phyloP scores from a whole-genome alignment of 768 basidiomycete species.

The Tephrocybe sp. region DNA sequence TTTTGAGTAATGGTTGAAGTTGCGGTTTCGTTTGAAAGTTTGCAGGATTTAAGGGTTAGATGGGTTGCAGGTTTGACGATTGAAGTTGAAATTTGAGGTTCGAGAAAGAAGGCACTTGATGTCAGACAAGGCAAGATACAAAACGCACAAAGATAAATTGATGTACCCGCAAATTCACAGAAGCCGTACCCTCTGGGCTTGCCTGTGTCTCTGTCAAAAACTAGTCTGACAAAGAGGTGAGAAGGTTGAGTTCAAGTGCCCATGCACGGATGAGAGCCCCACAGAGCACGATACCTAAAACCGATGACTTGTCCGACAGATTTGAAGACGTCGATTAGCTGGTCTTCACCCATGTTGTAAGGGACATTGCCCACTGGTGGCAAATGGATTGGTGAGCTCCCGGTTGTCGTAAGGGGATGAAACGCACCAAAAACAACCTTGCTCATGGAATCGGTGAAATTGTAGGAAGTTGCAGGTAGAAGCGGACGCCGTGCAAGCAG shows the following conservation, averaged over 20 bases:
- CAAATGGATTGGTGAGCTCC: conserved; percentile 2
- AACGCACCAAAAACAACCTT: conserved; percentile 72
- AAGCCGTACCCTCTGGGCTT: conserved; percentile 94
- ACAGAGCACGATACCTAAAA: conserved; percentile 59
- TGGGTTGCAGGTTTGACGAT: conserved; percentile 12
- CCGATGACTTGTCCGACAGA: conserved; percentile 86
- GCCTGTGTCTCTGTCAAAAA: conserved; percentile 91
- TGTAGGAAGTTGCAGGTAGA: background rate
- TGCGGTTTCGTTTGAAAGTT: background rate
- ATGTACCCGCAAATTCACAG: conserved; percentile 88
- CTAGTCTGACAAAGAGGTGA: conserved; percentile 51
- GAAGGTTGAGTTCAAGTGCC: conserved; percentile 13
- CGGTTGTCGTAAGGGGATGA: background rate
- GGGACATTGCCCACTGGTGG: conserved; percentile 82
- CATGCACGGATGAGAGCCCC: conserved; percentile 1
- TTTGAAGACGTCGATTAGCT: conserved; percentile 86
- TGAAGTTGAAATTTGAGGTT: conserved; percentile 9
- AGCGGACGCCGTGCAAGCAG: background rate
- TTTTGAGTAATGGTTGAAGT: background rate
- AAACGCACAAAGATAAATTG: conserved; percentile 29
- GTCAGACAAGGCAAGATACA: conserved; percentile 34
- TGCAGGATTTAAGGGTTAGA: no score
- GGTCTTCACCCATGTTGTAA: conserved; percentile 89
- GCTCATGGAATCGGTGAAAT: conserved; percentile 43
- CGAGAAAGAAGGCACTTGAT: conserved; percentile 25